Evolutionary conservation across 2,329 filamentous ascomycete genomes (phyloP).

Genomic region (Aspergillus transmontanensis): DNA sequence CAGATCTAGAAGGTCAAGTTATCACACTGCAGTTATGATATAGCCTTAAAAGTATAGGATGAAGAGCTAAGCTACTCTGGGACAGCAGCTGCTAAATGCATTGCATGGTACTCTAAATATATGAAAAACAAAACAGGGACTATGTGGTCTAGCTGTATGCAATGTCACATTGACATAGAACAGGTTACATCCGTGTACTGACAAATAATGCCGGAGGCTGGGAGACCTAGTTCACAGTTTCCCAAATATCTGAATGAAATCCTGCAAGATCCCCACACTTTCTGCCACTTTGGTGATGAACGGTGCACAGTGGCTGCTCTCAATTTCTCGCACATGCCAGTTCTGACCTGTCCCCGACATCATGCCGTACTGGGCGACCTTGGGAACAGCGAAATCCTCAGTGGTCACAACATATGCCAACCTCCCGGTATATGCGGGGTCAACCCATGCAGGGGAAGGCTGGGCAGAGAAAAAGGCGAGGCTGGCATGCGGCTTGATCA

Average conservation of each 20-base stretch:
- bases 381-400: conserved; percentile 24
- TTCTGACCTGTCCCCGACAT: conserved; percentile 21
- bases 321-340: conserved; percentile 27
- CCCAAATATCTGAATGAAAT: background rate
- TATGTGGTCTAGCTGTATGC: background rate
- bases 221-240: background rate
- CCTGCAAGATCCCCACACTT: background rate
- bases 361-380: conserved; percentile 27
- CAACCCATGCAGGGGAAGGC: conserved; percentile 29
- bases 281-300: conserved; percentile 14
- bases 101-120: background rate
- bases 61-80: background rate
- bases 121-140: background rate
- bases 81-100: no score
- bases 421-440: conserved; percentile 19
- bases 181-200: background rate
- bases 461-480: conserved; percentile 26
- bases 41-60: background rate
- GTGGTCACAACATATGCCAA: conserved; percentile 27
- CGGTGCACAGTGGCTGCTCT: conserved; percentile 17
- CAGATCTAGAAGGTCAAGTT: background rate
- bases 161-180: background rate
- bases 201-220: background rate
- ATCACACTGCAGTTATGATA: background rate
- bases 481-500: conserved; percentile 26